Percentiles rank a stretch among this genome's conserved stretches.
Evolutionary conservation across 768 basidiomycete species (phyloP).

Genomic region (Mycena maculata): DNA sequence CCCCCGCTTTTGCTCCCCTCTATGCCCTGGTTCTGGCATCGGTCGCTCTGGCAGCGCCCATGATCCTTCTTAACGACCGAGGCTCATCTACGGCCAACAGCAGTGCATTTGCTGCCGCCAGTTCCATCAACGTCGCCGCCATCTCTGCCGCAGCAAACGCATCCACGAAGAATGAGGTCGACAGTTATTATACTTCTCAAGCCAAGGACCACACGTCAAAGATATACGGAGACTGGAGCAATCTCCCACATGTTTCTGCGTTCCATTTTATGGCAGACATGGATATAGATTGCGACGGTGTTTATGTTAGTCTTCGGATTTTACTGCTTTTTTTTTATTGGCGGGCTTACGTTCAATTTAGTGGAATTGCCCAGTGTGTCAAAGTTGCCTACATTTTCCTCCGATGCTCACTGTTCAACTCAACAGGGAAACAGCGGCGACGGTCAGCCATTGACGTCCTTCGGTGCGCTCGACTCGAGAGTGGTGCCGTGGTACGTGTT

Average conservation of each 20-base stretch:
- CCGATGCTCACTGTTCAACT: background rate
- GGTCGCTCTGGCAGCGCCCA: slow-evolving; percentile 14
- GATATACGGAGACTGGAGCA: slow-evolving; percentile 33
- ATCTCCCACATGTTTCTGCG: slow-evolving; percentile 19
- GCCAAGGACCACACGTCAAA: background rate
- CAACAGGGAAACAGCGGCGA: background rate
- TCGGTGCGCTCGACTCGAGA: slow-evolving; percentile 35
- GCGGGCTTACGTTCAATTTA: too few relatives aligned
- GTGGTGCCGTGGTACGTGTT: slow-evolving; percentile 40
- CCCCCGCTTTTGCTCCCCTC: background rate
- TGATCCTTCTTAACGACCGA: too few relatives aligned
- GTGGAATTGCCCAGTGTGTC: too few relatives aligned
- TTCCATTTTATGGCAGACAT: slow-evolving; percentile 38
- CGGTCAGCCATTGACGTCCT: slow-evolving; percentile 34
- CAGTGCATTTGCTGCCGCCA: too few relatives aligned
- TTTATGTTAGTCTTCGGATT: background rate
- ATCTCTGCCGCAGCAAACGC: too few relatives aligned
- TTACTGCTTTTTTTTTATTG: too few relatives aligned
- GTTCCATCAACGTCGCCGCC: too few relatives aligned
- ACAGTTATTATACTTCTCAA: too few relatives aligned
- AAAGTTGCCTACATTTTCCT: too few relatives aligned
- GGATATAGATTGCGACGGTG: slow-evolving; percentile 40
- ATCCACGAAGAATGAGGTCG: too few relatives aligned
- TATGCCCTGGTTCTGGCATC: slow-evolving; percentile 17
- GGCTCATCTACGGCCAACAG: background rate